A percentile compares a stretch with the other conserved stretches of the same genome.
Evolutionary conservation across 2,329 filamentous ascomycete genomes (phyloP).

Genomic region (Fusarium sp.): DNA sequence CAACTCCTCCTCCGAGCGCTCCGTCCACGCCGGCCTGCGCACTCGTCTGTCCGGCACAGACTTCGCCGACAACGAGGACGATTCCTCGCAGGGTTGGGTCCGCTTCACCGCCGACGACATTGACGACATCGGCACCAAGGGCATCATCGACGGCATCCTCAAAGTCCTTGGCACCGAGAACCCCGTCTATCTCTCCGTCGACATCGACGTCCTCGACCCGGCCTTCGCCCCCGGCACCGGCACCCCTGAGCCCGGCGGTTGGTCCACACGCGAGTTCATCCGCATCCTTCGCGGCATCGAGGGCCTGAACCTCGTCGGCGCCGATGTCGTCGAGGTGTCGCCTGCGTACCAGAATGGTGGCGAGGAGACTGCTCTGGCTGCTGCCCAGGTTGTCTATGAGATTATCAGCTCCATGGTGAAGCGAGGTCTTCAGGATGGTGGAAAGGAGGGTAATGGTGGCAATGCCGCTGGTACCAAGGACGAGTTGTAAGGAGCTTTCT

Average conservation of each 20-base stretch:
- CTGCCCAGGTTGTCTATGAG: slow-evolving; percentile 87
- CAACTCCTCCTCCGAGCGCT: slow-evolving; percentile 75
- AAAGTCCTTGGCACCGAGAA: slow-evolving; percentile 77
- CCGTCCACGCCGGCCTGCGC: slow-evolving; percentile 85
- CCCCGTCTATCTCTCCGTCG: slow-evolving; percentile 82
- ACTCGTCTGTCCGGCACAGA: slow-evolving; percentile 78
- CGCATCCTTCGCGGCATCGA: slow-evolving; percentile 85
- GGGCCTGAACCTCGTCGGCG: slow-evolving; percentile 85
- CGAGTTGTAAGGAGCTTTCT: slow-evolving; percentile 51
- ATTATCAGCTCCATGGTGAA: slow-evolving; percentile 82
- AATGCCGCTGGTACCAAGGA: slow-evolving; percentile 45
- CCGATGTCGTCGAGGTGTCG: slow-evolving; percentile 87
- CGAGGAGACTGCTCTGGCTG: slow-evolving; percentile 85
- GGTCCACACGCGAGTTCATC: slow-evolving; percentile 90
- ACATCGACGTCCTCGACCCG: slow-evolving; percentile 90
- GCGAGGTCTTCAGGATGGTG: slow-evolving; percentile 57
- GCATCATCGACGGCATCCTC: slow-evolving; percentile 79
- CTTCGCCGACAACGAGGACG: slow-evolving; percentile 77
- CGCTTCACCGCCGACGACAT: slow-evolving; percentile 87
- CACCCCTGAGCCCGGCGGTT: slow-evolving; percentile 90
- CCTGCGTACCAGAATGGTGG: slow-evolving; percentile 85
- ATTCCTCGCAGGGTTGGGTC: slow-evolving; percentile 81
- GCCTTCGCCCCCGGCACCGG: slow-evolving; percentile 77
- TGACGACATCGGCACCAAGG: slow-evolving; percentile 80
- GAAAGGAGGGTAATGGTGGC: slow-evolving; percentile 49